Evolutionary conservation across 75 land plant genomes (phyloP).

Genomic region (Adiantum capillusveneris): DNA sequence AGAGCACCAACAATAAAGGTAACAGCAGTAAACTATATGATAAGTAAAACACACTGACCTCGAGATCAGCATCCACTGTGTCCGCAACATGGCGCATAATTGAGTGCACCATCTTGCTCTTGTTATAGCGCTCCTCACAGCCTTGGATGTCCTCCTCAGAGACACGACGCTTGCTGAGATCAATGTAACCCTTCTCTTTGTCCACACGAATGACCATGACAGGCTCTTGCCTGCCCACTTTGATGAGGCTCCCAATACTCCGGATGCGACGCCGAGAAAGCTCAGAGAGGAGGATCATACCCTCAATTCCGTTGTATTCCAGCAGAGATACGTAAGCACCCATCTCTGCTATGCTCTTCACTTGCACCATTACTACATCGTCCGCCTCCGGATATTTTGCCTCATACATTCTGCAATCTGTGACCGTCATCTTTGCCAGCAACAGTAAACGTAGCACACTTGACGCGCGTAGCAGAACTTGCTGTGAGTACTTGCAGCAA

Average conservation of each 20-base stretch:
- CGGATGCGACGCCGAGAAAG: slow-evolving; percentile 95
- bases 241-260: slow-evolving; percentile 75
- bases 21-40: too few relatives aligned
- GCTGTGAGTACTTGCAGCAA: too few relatives aligned
- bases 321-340: slow-evolving; percentile 92
- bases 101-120: slow-evolving; percentile 97
- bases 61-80: slow-evolving; percentile 67
- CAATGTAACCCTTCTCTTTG: slow-evolving; percentile 95
- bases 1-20: too few relatives aligned
- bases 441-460: too few relatives aligned
- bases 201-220: slow-evolving; percentile 94
- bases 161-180: slow-evolving; percentile 85
- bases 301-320: slow-evolving; percentile 97
- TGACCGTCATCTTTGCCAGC: slow-evolving; percentile 5
- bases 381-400: slow-evolving; percentile 89
- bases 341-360: slow-evolving; percentile 93
- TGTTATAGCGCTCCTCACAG: slow-evolving; percentile 93
- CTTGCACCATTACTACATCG: slow-evolving; percentile 93
- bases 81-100: slow-evolving; percentile 99
- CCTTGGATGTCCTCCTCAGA: slow-evolving; percentile 78
- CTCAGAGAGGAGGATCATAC: slow-evolving; percentile 95
- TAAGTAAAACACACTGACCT: too few relatives aligned
- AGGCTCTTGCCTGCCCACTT: slow-evolving; percentile 93
- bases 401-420: slow-evolving; percentile 94
- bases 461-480: too few relatives aligned